phyloP scores from a whole-genome alignment of 2,329 filamentous ascomycete species.

The Sporothrix sp. region DNA sequence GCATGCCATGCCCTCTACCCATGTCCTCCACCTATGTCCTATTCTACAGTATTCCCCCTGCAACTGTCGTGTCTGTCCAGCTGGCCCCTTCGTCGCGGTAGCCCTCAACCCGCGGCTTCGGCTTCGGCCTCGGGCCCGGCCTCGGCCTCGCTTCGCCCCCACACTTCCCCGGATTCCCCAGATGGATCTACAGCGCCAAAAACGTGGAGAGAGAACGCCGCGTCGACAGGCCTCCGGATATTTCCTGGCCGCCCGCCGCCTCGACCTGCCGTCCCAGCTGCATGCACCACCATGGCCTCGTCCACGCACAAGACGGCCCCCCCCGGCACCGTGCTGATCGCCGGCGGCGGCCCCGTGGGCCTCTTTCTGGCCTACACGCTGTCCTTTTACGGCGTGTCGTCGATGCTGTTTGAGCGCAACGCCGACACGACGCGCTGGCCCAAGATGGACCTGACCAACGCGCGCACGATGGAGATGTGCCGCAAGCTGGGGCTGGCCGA shows the following conservation, averaged over 20 bases:
- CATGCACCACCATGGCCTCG: not conserved
- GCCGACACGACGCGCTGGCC: slow-evolving; percentile 23
- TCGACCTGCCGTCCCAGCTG: too few species aligned
- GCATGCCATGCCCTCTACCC: too few species aligned
- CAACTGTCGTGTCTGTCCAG: too few species aligned
- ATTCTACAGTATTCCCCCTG: too few species aligned
- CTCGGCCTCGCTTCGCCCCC: not conserved
- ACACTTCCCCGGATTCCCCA: too few species aligned
- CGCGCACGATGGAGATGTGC: slow-evolving; percentile 26
- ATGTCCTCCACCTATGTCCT: too few species aligned
- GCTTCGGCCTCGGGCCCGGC: not conserved
- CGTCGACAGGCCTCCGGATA: too few species aligned
- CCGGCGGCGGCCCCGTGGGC: slow-evolving; percentile 10
- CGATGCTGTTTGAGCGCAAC: slow-evolving; percentile 10
- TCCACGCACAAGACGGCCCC: not conserved
- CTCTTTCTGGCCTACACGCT: slow-evolving; percentile 6
- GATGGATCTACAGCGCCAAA: too few species aligned
- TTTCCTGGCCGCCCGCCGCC: too few species aligned
- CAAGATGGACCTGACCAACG: slow-evolving; percentile 28
- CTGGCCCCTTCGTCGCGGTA: too few species aligned
- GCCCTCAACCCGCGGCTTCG: slow-evolving; percentile 1
- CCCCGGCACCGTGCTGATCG: slow-evolving; percentile 6
- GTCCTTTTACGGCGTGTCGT: slow-evolving; percentile 1
- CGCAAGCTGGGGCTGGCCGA: slow-evolving; percentile 23
- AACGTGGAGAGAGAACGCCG: too few species aligned